A percentile compares a stretch with the other conserved stretches of the same genome.
These are phyloP conservation scores for Gnaphalium uliginosum DNA, from an alignment of 129 eudicot species.

Conservation along the genomic window DNA sequence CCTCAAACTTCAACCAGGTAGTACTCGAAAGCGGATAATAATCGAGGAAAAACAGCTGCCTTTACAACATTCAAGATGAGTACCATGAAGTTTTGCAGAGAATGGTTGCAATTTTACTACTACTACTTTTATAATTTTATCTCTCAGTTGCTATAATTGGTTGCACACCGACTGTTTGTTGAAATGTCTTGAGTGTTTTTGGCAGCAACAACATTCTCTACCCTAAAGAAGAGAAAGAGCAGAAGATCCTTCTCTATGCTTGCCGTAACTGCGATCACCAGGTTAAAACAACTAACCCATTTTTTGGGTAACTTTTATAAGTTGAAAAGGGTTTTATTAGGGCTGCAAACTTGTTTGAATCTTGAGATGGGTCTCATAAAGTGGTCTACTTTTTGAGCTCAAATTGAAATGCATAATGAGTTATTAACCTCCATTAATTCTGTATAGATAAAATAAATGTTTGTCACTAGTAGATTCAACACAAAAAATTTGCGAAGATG, in stretches of 20 bases:
- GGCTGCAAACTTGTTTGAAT: too few species aligned
- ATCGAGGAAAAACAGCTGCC: background rate
- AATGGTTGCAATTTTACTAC: conserved; percentile 49
- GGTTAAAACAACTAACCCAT: conserved; percentile 40
- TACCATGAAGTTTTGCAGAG: conserved; percentile 97
- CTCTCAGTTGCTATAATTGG: background rate
- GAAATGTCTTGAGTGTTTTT: conserved; percentile 1
- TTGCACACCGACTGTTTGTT: conserved; percentile 17
- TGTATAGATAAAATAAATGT: background rate
- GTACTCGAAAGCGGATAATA: background rate
- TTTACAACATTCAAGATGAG: conserved; percentile 58
- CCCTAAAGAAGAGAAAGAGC: conserved; percentile 88
- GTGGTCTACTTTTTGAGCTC: too few species aligned
- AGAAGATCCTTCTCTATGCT: conserved; percentile 81
- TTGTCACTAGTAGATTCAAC: background rate
- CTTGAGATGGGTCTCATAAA: too few species aligned
- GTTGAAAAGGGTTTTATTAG: too few species aligned
- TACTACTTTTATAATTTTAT: background rate
- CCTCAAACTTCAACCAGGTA: background rate
- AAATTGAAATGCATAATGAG: background rate
- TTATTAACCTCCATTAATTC: background rate
- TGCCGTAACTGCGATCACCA: conserved; percentile 88
- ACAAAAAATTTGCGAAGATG: too few species aligned
- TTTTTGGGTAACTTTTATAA: background rate
- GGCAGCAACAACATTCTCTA: conserved; percentile 86